Conservation (phyloP, 805 yeast species). For the Wickerhamomyces bovis region DNA sequence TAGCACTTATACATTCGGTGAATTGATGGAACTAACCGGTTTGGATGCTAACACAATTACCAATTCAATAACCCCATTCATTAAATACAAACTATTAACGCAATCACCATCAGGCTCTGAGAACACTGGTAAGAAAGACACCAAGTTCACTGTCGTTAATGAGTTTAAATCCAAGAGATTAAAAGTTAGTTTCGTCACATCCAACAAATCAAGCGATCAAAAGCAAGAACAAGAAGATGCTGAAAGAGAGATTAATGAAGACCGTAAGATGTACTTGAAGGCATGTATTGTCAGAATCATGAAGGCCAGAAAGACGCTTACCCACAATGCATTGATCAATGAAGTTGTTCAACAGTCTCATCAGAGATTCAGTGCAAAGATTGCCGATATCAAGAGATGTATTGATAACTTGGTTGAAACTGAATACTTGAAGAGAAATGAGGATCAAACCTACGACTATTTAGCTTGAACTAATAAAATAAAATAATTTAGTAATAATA, state of each 20-base stretch:
- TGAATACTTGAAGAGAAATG: slow-evolving; percentile 76
- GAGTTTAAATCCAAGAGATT: slow-evolving; percentile 84
- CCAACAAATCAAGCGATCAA: slow-evolving; percentile 46
- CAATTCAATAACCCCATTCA: slow-evolving; percentile 72
- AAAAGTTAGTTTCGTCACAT: slow-evolving; percentile 72
- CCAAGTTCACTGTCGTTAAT: slow-evolving; percentile 61
- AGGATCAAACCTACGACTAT: slow-evolving; percentile 69
- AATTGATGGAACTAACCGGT: slow-evolving; percentile 63
- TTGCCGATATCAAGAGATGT: slow-evolving; percentile 80
- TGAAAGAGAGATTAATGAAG: slow-evolving; percentile 77
- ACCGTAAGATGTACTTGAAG: slow-evolving; percentile 76
- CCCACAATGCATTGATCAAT: slow-evolving; percentile 74
- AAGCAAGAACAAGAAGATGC: slow-evolving; percentile 69
- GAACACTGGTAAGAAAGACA: slow-evolving; percentile 42
- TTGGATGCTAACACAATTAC: slow-evolving; percentile 60
- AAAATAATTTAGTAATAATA: no score
- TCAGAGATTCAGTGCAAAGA: slow-evolving; percentile 74
- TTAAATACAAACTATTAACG: slow-evolving; percentile 67
- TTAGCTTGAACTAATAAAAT: slow-evolving; percentile 44
- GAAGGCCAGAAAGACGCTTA: slow-evolving; percentile 83
- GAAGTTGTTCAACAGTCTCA: slow-evolving; percentile 86
- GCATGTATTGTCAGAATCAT: slow-evolving; percentile 95
- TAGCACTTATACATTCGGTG: slow-evolving; percentile 51
- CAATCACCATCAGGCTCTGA: slow-evolving; percentile 61
- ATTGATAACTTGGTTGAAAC: slow-evolving; percentile 81